Percentiles rank a stretch among this genome's conserved stretches.
phyloP scores from a whole-genome alignment of 2,329 filamentous ascomycete species.

The Epichloe typhina region DNA sequence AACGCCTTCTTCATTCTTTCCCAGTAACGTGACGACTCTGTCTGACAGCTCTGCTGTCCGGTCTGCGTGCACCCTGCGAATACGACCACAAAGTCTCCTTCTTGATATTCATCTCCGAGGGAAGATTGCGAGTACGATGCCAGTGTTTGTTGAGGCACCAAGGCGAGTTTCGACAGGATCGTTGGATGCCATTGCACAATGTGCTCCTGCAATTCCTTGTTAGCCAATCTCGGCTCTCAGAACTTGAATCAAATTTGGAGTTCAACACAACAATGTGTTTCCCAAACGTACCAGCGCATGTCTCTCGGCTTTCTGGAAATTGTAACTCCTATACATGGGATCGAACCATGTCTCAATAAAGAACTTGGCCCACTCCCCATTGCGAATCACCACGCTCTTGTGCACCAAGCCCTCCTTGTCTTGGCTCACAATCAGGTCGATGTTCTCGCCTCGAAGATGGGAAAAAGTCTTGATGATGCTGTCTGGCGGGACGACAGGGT shows the following conservation, averaged over 20 bases:
- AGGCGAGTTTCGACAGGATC: slow-evolving; percentile 74
- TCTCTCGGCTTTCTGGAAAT: slow-evolving; percentile 87
- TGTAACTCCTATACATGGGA: slow-evolving; percentile 83
- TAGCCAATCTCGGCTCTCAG: background rate
- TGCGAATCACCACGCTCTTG: slow-evolving; percentile 66
- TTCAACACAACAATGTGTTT: background rate
- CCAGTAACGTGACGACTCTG: slow-evolving; percentile 47
- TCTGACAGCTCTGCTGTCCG: slow-evolving; percentile 51
- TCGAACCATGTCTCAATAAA: slow-evolving; percentile 95
- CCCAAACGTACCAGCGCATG: slow-evolving; percentile 63
- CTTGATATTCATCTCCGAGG: slow-evolving; percentile 54
- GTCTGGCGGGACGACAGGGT: slow-evolving; percentile 82
- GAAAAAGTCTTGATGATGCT: slow-evolving; percentile 92
- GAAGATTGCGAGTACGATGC: slow-evolving; percentile 58
- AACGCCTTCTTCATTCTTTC: slow-evolving; percentile 33
- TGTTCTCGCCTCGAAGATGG: slow-evolving; percentile 62
- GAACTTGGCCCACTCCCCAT: slow-evolving; percentile 83
- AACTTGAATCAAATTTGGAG: background rate
- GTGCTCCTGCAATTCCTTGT: slow-evolving; percentile 47
- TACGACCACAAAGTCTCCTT: slow-evolving; percentile 74
- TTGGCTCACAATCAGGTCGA: slow-evolving; percentile 74
- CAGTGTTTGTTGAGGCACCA: slow-evolving; percentile 75
- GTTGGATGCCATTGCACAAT: slow-evolving; percentile 96
- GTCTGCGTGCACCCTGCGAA: slow-evolving; percentile 58
- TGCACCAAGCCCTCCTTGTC: slow-evolving; percentile 67